Base-by-base conservation (phyloP, 495 filamentous ascomycete species). In the Aspergillus panamensis region DNA sequence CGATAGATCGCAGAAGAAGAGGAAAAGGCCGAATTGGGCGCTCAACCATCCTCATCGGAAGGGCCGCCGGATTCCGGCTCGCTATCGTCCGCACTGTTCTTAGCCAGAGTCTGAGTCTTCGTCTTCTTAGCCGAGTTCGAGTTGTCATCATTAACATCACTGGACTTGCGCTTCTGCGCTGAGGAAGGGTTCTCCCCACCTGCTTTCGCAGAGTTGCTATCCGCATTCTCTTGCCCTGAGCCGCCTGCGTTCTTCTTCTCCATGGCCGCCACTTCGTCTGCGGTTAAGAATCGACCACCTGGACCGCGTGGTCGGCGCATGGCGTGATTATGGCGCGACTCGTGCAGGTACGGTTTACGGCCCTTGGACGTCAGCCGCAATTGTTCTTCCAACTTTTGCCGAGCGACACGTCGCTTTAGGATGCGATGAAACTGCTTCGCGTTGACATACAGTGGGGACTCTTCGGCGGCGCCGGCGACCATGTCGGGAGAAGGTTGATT, bases 381-480 rank as follows among this genome's bases (percentile, higher is more conserved):
- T 39, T 89, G 84, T 67, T 98, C 94, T 69, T 98, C 94, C 45
- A 98, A 73, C 70, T 89, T 90, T 70, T 98, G 94, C 37, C 94
- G 84, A 3, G 94, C 94, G 60, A 97, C 90, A 33, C 94, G 81
- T 42, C 94, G 82, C 75, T 98, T 98, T 49, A 98, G 73, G 55
- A 98, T 98, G 9, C 94, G 88, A 69, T 98, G 94, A 64, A 98
- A 98, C 68, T 98, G 94, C 72, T 98, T 98, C 3, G 94, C 94
- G 66, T 98, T 98, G 66, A 98, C 94, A 62, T 97, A 98, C 8
- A 98, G 78, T 0, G 94, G 94, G 6, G 94, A 92, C 70, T 98
- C 94, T 72, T 97, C 94, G 13, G 88, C 88, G 30, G 74, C 75
- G 3, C 87, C 84, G 3, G 87, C 79, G 1, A 87, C 83, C 68